phyloP scores from a whole-genome alignment of 805 yeast species.

The Candida ponderosae region DNA sequence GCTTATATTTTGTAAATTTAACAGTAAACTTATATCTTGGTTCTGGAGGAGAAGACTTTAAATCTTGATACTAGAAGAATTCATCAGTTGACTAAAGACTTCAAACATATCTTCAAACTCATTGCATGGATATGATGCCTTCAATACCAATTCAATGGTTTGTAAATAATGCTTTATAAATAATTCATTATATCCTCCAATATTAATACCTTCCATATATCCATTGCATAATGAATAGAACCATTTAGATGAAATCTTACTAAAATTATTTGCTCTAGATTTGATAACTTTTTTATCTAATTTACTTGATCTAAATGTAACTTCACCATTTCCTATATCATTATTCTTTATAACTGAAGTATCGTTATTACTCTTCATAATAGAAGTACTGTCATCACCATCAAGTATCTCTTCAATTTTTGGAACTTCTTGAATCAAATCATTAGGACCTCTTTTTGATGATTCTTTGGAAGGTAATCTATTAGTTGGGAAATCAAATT shows the following conservation, averaged over 20 bases:
- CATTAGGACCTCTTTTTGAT: not conserved
- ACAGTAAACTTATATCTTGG: too few species aligned
- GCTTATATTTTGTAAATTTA: too few species aligned
- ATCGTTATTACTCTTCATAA: not conserved
- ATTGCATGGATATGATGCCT: constrained; percentile 38
- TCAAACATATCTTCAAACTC: constrained; percentile 28
- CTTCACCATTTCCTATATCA: constrained; percentile 8
- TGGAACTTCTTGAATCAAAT: constrained; percentile 9
- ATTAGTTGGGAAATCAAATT: constrained; percentile 25
- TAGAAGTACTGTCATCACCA: not conserved
- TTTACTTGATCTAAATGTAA: constrained; percentile 27
- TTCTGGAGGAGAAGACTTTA: too few species aligned
- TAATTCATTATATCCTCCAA: constrained; percentile 45
- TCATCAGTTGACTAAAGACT: constrained; percentile 19
- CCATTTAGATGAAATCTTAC: constrained; percentile 31
- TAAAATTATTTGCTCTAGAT: constrained; percentile 21
- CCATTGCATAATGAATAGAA: constrained; percentile 47
- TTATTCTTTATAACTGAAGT: not conserved
- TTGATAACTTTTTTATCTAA: constrained; percentile 8
- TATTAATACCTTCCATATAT: constrained; percentile 46
- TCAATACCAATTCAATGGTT: constrained; percentile 37
- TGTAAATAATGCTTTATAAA: constrained; percentile 43
- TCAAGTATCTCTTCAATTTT: constrained; percentile 12
- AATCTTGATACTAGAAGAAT: not conserved
- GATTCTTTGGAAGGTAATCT: not conserved